Evolutionary conservation across 495 filamentous ascomycete genomes (phyloP).

Genomic region (Peziza echinospora): DNA sequence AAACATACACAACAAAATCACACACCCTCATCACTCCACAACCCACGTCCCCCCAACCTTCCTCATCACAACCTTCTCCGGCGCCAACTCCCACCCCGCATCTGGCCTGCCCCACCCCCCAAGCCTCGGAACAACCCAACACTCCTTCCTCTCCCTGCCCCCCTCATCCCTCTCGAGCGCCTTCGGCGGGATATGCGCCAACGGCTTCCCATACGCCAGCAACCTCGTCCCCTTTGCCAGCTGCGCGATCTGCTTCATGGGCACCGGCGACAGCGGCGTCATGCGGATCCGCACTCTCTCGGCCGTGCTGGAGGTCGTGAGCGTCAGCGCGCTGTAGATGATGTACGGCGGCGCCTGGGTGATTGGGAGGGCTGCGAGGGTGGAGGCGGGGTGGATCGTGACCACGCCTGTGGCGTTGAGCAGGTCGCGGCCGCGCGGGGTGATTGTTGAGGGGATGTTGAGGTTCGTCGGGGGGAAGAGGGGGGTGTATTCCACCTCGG

Average conservation of each 20-base stretch:
- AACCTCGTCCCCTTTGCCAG: slow-evolving; percentile 73
- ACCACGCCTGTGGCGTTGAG: slow-evolving; percentile 33
- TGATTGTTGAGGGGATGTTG: no score
- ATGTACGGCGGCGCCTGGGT: slow-evolving; percentile 51
- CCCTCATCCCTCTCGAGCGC: slow-evolving; percentile 24
- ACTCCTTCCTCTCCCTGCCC: slow-evolving; percentile 38
- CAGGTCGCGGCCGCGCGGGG: not conserved
- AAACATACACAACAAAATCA: no score
- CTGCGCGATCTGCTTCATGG: slow-evolving; percentile 49
- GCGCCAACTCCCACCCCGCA: slow-evolving; percentile 65
- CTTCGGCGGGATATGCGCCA: slow-evolving; percentile 44
- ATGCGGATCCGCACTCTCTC: slow-evolving; percentile 36
- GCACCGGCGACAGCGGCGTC: slow-evolving; percentile 64
- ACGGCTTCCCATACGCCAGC: slow-evolving; percentile 67
- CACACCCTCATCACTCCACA: slow-evolving; percentile 37
- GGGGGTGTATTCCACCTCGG: slow-evolving; percentile 77
- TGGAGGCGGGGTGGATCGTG: slow-evolving; percentile 70
- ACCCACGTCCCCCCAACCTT: slow-evolving; percentile 59
- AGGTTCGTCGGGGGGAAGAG: slow-evolving; percentile 41
- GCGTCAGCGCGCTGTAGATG: slow-evolving; percentile 68
- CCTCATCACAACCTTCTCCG: slow-evolving; percentile 60
- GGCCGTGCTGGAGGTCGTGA: slow-evolving; percentile 33
- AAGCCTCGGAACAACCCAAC: slow-evolving; percentile 61
- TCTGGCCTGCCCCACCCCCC: slow-evolving; percentile 38
- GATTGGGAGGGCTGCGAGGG: slow-evolving; percentile 37